phyloP scores from a whole-genome alignment of 768 basidiomycete species.

The Melanogaster broomeanus region DNA sequence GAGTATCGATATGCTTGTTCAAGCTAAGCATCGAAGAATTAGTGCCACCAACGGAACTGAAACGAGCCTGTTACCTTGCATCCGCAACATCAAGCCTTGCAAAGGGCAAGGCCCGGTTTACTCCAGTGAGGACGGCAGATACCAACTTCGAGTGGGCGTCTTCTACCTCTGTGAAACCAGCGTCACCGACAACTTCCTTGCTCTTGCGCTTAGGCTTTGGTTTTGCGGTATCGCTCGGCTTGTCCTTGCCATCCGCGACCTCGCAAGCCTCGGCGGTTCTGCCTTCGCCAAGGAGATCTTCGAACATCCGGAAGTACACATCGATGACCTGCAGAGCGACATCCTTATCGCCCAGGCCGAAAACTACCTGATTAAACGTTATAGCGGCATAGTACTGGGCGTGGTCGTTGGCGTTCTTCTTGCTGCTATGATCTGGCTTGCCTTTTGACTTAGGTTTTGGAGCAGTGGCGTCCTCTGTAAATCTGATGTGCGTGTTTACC shows the following conservation, averaged over 20 bases:
- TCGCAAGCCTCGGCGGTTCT: slow-evolving; percentile 24
- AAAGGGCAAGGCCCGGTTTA: slow-evolving; percentile 94
- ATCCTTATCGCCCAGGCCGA: slow-evolving; percentile 63
- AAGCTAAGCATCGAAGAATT: slow-evolving; percentile 48
- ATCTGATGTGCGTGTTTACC: slow-evolving; percentile 51
- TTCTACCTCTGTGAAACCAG: slow-evolving; percentile 73
- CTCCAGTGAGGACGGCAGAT: slow-evolving; percentile 89
- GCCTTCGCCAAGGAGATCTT: slow-evolving; percentile 76
- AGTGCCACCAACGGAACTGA: not conserved
- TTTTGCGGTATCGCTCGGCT: slow-evolving; percentile 26
- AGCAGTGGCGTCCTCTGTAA: slow-evolving; percentile 38
- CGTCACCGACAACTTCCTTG: slow-evolving; percentile 54
- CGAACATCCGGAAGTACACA: slow-evolving; percentile 93
- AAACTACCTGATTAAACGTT: slow-evolving; percentile 91
- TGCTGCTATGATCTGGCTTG: slow-evolving; percentile 29
- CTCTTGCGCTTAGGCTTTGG: slow-evolving; percentile 33
- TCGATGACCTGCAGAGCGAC: slow-evolving; percentile 82
- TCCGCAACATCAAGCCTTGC: slow-evolving; percentile 76
- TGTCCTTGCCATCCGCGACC: slow-evolving; percentile 32
- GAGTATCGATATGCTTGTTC: slow-evolving; percentile 84
- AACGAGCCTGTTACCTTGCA: slow-evolving; percentile 49
- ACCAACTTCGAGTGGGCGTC: slow-evolving; percentile 81
- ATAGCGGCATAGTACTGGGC: slow-evolving; percentile 90
- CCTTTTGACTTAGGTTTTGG: slow-evolving; percentile 12
- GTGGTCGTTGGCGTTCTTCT: slow-evolving; percentile 61